Evolutionary conservation across 441 rosid species (phyloP).

Genomic region (Geranium incanum): DNA sequence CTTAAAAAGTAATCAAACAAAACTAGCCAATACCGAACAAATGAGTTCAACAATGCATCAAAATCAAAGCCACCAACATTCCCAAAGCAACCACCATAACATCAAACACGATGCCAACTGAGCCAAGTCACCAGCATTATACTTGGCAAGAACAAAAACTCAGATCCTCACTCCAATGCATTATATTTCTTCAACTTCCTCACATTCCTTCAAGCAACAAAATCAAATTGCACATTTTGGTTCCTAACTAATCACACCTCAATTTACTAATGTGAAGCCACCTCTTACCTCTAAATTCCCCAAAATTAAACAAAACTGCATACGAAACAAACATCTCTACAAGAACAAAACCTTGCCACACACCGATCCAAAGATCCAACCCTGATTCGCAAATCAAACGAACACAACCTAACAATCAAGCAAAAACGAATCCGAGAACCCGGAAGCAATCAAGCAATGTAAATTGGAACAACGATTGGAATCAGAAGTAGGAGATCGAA

Average conservation of each 20-base stretch:
- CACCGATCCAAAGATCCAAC: not conserved
- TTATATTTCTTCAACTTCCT: too few species aligned
- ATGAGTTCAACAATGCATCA: not conserved
- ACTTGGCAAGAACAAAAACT: not conserved
- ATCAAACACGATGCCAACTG: not conserved
- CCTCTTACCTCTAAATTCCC: too few species aligned
- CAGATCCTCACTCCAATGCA: not conserved
- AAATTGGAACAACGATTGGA: not conserved
- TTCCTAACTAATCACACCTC: not conserved
- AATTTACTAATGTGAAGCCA: too few species aligned
- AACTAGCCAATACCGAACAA: not conserved
- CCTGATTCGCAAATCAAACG: not conserved
- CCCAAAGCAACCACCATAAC: not conserved
- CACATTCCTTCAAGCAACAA: too few species aligned
- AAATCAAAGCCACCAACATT: not conserved
- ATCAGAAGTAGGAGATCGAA: too few species aligned
- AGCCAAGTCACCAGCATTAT: not conserved
- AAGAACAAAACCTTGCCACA: not conserved
- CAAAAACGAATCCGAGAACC: not conserved
- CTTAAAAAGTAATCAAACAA: not conserved
- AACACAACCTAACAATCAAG: not conserved
- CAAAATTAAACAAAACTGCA: too few species aligned
- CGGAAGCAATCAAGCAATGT: not conserved
- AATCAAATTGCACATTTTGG: too few species aligned
- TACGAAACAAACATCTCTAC: too few species aligned